A percentile compares a stretch with the other conserved stretches of the same genome.
These are phyloP conservation scores for Boletales sp. DNA, from an alignment of 768 basidiomycete genomes.

Conservation along the genomic window DNA sequence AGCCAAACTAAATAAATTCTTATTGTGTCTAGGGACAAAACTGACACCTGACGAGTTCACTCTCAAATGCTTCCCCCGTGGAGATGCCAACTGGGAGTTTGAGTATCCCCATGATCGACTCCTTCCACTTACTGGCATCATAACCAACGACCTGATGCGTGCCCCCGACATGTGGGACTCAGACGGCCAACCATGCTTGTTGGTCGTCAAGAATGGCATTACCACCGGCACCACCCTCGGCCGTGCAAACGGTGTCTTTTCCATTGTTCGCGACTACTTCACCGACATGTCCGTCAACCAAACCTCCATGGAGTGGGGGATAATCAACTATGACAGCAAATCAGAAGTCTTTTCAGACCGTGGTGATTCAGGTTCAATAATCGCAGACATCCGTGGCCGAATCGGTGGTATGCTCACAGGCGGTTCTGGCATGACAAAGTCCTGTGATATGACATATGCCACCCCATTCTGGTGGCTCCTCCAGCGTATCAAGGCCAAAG, in stretches of 20 bases:
- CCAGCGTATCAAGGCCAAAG: constrained; percentile 23
- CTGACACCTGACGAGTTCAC: no score
- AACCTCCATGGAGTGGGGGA: background rate
- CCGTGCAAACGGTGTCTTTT: constrained; percentile 7
- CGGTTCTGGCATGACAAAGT: constrained; percentile 26
- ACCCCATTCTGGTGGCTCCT: constrained; percentile 38
- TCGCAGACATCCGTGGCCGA: constrained; percentile 32
- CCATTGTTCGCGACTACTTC: constrained; percentile 12
- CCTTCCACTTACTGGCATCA: no score
- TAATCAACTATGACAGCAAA: background rate
- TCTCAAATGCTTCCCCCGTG: no score
- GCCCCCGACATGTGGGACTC: no score
- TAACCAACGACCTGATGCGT: no score
- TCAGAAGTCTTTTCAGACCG: background rate
- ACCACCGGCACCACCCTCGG: constrained; percentile 10
- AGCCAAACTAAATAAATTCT: no score
- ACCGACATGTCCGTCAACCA: background rate
- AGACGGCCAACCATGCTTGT: constrained; percentile 7
- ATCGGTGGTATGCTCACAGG: constrained; percentile 36
- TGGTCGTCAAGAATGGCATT: constrained; percentile 15
- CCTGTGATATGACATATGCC: constrained; percentile 34
- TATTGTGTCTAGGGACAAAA: no score
- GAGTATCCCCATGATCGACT: no score
- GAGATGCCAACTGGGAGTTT: no score
- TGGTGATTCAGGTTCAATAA: constrained; percentile 1